Evolutionary conservation across 106 monocot species (phyloP).

Genomic region (Cymbidium sinense): DNA sequence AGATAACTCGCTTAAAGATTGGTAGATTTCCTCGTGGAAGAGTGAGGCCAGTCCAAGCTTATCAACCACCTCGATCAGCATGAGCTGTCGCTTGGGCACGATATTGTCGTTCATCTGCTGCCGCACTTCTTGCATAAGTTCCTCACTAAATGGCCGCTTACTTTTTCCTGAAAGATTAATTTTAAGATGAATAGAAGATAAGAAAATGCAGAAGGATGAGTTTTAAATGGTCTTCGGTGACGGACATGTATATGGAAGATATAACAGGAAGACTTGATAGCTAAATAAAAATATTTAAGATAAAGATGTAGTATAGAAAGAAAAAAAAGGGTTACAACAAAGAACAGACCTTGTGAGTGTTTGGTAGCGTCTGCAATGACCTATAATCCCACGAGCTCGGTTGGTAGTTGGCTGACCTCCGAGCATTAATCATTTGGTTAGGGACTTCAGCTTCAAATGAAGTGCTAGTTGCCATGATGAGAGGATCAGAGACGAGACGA

Average conservation of each 20-base stretch:
- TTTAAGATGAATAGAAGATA: too few species aligned
- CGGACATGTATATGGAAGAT: too few species aligned
- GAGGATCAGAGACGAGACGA: too few species aligned
- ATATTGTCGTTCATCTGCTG: neutral
- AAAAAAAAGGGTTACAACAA: neutral
- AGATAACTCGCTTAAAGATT: neutral
- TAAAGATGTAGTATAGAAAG: too few species aligned
- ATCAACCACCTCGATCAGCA: neutral
- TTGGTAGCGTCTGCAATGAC: neutral
- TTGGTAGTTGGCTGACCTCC: slow-evolving; percentile 1
- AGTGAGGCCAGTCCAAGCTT: neutral
- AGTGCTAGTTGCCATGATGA: too few species aligned
- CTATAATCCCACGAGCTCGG: neutral
- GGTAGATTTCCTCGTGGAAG: neutral
- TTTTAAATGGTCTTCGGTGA: too few species aligned
- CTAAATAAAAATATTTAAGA: neutral
- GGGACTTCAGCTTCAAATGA: too few species aligned
- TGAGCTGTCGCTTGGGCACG: neutral
- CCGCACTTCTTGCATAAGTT: neutral
- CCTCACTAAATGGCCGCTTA: neutral
- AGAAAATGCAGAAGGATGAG: neutral
- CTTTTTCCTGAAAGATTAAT: neutral
- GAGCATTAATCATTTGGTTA: neutral
- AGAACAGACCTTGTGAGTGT: neutral
- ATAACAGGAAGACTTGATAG: neutral